Base-by-base conservation (phyloP, 2,329 filamentous ascomycete genomes). In the Lasiodiplodia theobromae region DNA sequence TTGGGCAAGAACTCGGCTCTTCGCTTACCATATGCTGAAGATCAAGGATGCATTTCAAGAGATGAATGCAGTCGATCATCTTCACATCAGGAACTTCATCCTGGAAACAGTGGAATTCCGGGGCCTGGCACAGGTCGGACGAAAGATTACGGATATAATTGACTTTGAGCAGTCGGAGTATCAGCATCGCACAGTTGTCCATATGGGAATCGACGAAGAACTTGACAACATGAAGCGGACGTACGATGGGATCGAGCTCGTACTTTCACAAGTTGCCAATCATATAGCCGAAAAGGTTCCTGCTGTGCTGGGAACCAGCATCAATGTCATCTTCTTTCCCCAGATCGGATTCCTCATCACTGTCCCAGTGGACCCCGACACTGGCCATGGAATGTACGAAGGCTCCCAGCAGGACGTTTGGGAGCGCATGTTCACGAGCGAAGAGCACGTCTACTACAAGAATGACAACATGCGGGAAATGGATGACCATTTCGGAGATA, bases 341-440 rank as follows among this genome's bases (percentile, higher is more conserved):
- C 94, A 97, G 74, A 87, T 97, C 47, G 96, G 96, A 0, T 99
- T 97, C 76, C 86, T 97, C 47, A 92, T 94, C 2, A 89, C 91
- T 0, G 89, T 97, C 18, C 86, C 86, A 2, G 78, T 90, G 3
- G 87, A 93, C 72, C 81, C 84, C 16, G 77, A 83, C 1, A 88
- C 86, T 1, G 88, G 88, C 0, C 81, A 84, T 57, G 86, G 87
- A 0, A 82, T 87, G 12, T 94, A 91, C 72, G 85, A 88, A 72
- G 92, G 92, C 0, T 77, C 82, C 3, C 76, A 82, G 1, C 82
- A 85, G 18, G 89, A 89, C 68, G 79, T 80, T 0, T 99, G 95
- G 96, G 88, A 94, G 69, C 87, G 88, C 68, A 89, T 92, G 76
- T 97, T 98, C 73, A 84, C 85, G 2, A 91, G 91, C 0, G 88